Conservation (phyloP, 176 grass and related monocot genomes). For the sorghum (Sorghum bicolor) region DNA sequence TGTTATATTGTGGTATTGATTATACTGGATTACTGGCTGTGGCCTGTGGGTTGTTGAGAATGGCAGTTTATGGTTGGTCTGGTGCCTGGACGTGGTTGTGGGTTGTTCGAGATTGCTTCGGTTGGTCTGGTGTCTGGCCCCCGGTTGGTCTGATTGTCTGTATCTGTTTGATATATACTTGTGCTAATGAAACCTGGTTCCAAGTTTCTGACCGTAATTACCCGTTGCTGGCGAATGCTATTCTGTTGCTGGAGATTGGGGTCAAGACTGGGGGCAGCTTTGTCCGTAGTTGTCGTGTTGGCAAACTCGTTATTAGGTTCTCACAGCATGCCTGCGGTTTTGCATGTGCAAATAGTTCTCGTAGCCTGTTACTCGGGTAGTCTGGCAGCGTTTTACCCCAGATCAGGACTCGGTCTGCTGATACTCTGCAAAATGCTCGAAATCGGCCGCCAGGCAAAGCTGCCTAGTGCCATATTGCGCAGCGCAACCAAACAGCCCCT, state of each 20-base stretch:
- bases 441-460: too few relatives aligned
- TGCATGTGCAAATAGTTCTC: background rate
- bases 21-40: slow-evolving; percentile 22
- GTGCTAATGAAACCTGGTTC: background rate
- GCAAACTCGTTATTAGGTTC: background rate
- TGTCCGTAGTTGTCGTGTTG: background rate
- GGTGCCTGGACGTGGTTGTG: background rate
- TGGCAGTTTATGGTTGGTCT: background rate
- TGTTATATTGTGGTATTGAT: slow-evolving; percentile 38
- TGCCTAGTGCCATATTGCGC: too few relatives aligned
- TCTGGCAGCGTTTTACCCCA: too few relatives aligned
- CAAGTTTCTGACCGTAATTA: background rate
- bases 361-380: too few relatives aligned
- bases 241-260: background rate
- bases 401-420: too few relatives aligned
- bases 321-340: background rate
- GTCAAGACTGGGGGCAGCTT: background rate
- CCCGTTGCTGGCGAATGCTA: background rate
- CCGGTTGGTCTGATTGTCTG: background rate
- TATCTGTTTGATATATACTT: background rate
- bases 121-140: background rate
- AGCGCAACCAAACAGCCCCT: too few relatives aligned
- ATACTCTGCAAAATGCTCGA: too few relatives aligned
- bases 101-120: background rate
- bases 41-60: background rate